Percentiles rank a stretch among this genome's conserved stretches.
Evolutionary conservation across 768 basidiomycete genomes (phyloP).

Genomic region (Hirschioporus abietinus): DNA sequence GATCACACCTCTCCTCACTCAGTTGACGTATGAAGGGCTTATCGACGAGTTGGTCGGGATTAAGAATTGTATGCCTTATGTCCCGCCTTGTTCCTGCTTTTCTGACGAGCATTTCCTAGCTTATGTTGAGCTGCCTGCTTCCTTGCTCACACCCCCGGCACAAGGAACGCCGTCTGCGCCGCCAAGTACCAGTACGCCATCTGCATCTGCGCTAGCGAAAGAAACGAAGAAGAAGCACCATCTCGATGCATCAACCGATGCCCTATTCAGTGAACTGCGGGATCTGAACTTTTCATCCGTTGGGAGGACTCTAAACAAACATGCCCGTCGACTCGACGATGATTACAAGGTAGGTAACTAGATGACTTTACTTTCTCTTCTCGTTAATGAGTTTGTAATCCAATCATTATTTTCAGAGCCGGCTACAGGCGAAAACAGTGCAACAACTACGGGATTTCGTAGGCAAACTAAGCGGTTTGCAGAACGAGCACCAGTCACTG

Average conservation of each 20-base stretch:
- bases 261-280: constrained; percentile 74
- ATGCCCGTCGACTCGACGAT: constrained; percentile 82
- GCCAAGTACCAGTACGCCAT: constrained; percentile 29
- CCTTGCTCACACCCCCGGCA: constrained; percentile 45
- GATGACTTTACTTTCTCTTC: background rate
- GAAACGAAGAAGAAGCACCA: constrained; percentile 90
- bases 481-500: constrained; percentile 86
- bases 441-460: constrained; percentile 93
- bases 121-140: constrained; percentile 75
- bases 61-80: constrained; percentile 65
- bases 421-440: constrained; percentile 85
- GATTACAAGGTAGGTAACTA: constrained; percentile 71
- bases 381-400: constrained; percentile 9
- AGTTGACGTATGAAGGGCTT: constrained; percentile 94
- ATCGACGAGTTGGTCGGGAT: constrained; percentile 90
- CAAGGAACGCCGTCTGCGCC: constrained; percentile 40
- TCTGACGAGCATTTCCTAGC: constrained; percentile 35
- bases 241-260: constrained; percentile 71
- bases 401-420: constrained; percentile 42
- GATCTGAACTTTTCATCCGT: constrained; percentile 92
- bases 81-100: constrained; percentile 6
- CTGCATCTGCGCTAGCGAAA: constrained; percentile 26
- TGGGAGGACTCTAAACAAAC: constrained; percentile 71
- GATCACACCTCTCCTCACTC: constrained; percentile 93
- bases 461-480: constrained; percentile 87